These are phyloP conservation scores for Pythium apleroticum DNA, from an alignment of 352 stramenopile genomes.

Conservation along the genomic window DNA sequence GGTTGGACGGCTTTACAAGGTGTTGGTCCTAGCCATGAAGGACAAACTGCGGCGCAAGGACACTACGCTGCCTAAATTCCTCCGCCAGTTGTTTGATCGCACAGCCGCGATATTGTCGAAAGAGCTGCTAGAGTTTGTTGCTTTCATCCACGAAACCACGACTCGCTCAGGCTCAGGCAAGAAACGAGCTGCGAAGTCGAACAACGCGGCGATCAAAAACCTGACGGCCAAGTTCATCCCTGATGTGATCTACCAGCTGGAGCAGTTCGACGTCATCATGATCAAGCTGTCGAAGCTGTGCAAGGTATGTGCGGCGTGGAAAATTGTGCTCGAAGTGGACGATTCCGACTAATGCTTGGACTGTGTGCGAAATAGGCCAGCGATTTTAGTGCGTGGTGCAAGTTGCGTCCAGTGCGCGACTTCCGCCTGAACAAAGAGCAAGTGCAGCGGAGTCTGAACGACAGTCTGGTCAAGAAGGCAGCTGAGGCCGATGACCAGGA, in stretches of 20 bases:
- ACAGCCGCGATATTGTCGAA: constrained; percentile 43
- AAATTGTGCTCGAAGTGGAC: neutral
- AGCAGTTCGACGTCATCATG: constrained; percentile 65
- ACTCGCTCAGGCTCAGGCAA: constrained; percentile 23
- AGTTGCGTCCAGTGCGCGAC: constrained; percentile 46
- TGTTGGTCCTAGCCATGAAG: constrained; percentile 41
- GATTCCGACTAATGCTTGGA: neutral
- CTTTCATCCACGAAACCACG: constrained; percentile 47
- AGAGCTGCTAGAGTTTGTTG: constrained; percentile 49
- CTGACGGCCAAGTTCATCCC: constrained; percentile 59
- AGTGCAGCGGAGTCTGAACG: constrained; percentile 23
- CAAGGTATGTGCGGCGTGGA: constrained; percentile 32
- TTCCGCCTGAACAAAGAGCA: constrained; percentile 52
- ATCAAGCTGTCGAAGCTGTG: constrained; percentile 69
- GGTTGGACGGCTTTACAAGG: constrained; percentile 51
- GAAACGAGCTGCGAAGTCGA: constrained; percentile 13
- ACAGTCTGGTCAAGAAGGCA: constrained; percentile 14
- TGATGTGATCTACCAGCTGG: constrained; percentile 64
- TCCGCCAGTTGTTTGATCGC: constrained; percentile 50
- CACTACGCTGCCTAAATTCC: constrained; percentile 36
- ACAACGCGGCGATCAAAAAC: constrained; percentile 10
- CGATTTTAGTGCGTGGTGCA: constrained; percentile 56
- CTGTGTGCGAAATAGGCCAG: constrained; percentile 23
- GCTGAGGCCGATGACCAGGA: constrained; percentile 1
- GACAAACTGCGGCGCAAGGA: constrained; percentile 47